phyloP scores from a whole-genome alignment of 331 rosid species.

The Dryas integrifolia region DNA sequence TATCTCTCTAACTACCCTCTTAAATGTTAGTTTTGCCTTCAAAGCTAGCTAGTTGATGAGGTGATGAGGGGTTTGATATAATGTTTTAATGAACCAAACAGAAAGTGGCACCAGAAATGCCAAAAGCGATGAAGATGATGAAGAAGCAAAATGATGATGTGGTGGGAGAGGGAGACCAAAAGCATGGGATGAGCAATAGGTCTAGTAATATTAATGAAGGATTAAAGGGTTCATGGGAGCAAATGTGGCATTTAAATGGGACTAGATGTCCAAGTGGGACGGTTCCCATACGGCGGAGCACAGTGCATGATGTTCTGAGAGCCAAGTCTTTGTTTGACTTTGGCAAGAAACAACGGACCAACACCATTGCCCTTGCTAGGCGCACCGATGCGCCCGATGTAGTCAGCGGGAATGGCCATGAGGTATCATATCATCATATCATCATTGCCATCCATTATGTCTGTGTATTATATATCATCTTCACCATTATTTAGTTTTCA shows the following conservation, averaged over 20 bases:
- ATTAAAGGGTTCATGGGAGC: constrained; percentile 38
- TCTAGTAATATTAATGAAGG: background rate
- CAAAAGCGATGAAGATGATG: constrained; percentile 30
- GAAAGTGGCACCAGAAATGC: constrained; percentile 59
- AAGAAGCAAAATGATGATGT: constrained; percentile 1
- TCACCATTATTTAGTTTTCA: background rate
- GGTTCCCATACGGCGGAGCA: constrained; percentile 71
- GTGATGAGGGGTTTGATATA: background rate
- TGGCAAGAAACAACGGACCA: constrained; percentile 59
- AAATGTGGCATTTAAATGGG: constrained; percentile 85
- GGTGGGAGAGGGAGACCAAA: too few relatives aligned
- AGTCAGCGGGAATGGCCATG: constrained; percentile 75
- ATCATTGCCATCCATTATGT: background rate
- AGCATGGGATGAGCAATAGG: too few relatives aligned
- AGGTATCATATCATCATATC: constrained; percentile 42
- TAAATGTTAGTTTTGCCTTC: background rate
- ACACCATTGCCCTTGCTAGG: constrained; percentile 16
- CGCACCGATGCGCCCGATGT: constrained; percentile 64
- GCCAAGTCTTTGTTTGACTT: constrained; percentile 74
- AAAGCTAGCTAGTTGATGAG: background rate
- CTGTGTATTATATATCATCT: background rate
- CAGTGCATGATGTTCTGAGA: constrained; percentile 61
- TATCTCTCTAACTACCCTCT: background rate
- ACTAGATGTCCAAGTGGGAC: constrained; percentile 77
- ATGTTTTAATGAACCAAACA: constrained; percentile 17